Percentiles rank a stretch among this genome's conserved stretches.
Evolutionary conservation across 495 filamentous ascomycete species (phyloP).

Genomic region (Penicillium egyptiacum): DNA sequence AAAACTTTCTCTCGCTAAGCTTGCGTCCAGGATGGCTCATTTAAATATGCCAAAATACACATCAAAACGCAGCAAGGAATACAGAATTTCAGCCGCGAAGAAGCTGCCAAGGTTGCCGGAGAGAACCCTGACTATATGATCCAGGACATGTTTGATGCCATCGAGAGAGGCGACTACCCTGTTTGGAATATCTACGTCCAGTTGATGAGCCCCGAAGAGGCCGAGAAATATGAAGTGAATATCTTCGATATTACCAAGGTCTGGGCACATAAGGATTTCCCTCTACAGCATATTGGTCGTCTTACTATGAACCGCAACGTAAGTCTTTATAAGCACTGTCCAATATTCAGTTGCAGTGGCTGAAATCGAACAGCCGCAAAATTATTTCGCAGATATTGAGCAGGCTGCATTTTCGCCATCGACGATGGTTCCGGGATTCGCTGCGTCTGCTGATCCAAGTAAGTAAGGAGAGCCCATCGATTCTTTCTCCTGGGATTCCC

Average conservation of each 20-base stretch:
- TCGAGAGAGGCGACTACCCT: conserved; percentile 39
- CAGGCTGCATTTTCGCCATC: conserved; percentile 52
- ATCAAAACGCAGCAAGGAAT: conserved; percentile 64
- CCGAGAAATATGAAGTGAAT: conserved; percentile 34
- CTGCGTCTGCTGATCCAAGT: conserved; percentile 47
- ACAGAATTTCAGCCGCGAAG: conserved; percentile 57
- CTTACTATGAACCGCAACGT: conserved; percentile 40
- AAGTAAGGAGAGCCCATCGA: neutral
- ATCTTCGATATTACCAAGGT: conserved; percentile 48
- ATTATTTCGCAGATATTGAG: conserved; percentile 52
- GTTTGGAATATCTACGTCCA: conserved; percentile 50
- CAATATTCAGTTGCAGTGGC: too few relatives aligned
- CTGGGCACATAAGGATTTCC: conserved; percentile 40
- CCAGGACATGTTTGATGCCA: conserved; percentile 37
- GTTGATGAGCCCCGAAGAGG: conserved; percentile 44
- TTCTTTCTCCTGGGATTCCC: conserved; percentile 29
- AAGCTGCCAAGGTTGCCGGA: conserved; percentile 56
- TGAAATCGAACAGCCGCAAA: conserved; percentile 32
- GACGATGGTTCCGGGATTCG: conserved; percentile 50
- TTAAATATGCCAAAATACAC: conserved; percentile 64
- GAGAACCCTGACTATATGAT: conserved; percentile 44
- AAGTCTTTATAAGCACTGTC: neutral
- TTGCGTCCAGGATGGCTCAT: conserved; percentile 52
- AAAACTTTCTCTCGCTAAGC: conserved; percentile 9
- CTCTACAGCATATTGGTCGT: conserved; percentile 36